Evolutionary conservation across 345 rosid species (phyloP), one percentile per base, ranked within the genome.

Genomic region (Corchorus olitorius): DNA sequence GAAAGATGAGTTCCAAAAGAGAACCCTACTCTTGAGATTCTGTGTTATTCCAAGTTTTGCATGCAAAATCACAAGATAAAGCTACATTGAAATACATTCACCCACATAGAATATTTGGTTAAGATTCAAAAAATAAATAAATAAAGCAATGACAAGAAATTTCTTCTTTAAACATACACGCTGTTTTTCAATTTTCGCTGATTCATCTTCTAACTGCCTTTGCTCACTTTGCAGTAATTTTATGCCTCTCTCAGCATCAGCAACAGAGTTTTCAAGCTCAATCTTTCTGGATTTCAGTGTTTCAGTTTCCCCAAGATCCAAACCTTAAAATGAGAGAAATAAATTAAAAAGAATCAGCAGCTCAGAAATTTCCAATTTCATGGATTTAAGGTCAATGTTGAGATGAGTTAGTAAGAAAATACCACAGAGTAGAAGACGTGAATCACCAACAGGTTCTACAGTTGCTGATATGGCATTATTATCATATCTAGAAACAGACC

Each of bases 401-500:
- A 63, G 65, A 52, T 39, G 35, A 61, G 48, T 39, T 70, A 17
- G 54, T 2, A 22, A 35, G 66, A 65, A 75, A 87, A 79, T 89
- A 89, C 92, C 87, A 73, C 92, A 86, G 39, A 87, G 72, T 58
- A 93, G 85, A 84, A 95, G 98, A 72, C 91, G 92, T 22, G 98
- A 93, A 10, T 69, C 88, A 72, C 55, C 45, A 73, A 95, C 94
- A 61, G 97, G 83, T 66, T 91, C 97, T 66, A 95, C 92, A 67
- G 82, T 87, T 62, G 84, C 98, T 49, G 99, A 93, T 50, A 83
- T 53, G 6, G 52, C 60, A 77, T 90, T 94, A 49, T 87, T 92
- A 50, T 93, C 97, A 80, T 95, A 95, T 89, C 99, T 88, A 67
- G 99, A 95, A 73, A 79, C 67, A 74, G 91, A 83, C 99, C 99